Evolutionary conservation across 805 yeast species (phyloP), one percentile per base, ranked within the genome.

Genomic region (Wickerhamomyces bisporus): DNA sequence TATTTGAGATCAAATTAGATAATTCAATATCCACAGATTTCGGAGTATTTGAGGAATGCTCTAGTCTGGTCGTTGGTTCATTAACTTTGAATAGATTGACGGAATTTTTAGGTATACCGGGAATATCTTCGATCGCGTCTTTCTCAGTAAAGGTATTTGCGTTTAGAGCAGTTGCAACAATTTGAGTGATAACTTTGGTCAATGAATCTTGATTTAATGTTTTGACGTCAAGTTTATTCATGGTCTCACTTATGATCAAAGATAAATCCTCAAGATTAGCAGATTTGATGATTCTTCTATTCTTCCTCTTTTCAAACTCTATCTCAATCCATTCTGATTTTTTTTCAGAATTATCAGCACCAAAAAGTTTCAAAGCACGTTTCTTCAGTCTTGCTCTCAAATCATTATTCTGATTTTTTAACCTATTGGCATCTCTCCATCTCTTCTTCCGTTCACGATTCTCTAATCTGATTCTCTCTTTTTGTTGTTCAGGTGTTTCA

Each of bases 321-420:
- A 67, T 65, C 26, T 79, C 81, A 26, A 86, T 71, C 97, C 97
- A 91, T 29, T 70, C 65, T 38, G 67, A 69, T 44, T 76, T 73
- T 32, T 71, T 77, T 9, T 64, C 68, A 10, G 81, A 61, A 6
- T 76, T 78, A 1, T 61, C 67, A 9, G 67, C 72, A 1, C 95
- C 93, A 62, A 77, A 88, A 48, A 81, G 61, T 15, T 61, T 62
- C 27, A 64, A 66, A 0, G 97, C 96, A 29, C 93, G 68, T 47
- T 81, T 81, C 45, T 75, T 71, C 16, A 91, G 80, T 39, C 98
- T 68, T 0, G 85, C 77, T 36, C 95, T 70, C 38, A 91, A 65
- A 55, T 91, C 98, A 51, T 86, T 82, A 57, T 88, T 96, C 63
- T 86, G 81, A 59, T 89, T 89, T 47, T 93, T 70, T 42, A 81